Conservation (phyloP, 441 rosid species). For the Flueggea neowawraea region DNA sequence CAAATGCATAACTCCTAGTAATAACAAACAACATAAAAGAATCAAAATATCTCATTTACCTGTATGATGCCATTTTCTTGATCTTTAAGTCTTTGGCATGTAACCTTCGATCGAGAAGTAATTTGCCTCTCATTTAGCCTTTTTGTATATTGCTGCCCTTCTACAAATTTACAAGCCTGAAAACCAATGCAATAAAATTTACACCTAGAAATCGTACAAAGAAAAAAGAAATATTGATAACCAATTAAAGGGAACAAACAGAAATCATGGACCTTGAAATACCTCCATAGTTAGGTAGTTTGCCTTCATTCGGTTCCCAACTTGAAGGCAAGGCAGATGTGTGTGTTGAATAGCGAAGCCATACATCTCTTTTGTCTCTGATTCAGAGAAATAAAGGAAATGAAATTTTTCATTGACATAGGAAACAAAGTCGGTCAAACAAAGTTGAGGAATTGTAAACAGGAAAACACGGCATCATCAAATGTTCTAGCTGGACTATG, state of each 20-base stretch:
- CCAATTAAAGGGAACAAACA: neutral
- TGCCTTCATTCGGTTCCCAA: constrained; percentile 96
- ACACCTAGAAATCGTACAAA: neutral
- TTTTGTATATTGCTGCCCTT: constrained; percentile 92
- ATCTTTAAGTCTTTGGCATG: constrained; percentile 97
- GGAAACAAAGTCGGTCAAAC: too few relatives aligned
- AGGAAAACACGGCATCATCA: too few relatives aligned
- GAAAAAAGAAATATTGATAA: constrained; percentile 3
- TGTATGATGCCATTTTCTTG: constrained; percentile 77
- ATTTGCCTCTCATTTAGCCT: constrained; percentile 93
- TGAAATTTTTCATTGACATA: too few relatives aligned
- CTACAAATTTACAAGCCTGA: constrained; percentile 97
- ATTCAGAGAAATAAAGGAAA: too few relatives aligned
- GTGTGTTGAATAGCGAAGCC: constrained; percentile 89
- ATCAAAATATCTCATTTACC: constrained; percentile 27
- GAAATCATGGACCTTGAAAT: neutral
- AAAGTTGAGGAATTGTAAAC: too few relatives aligned
- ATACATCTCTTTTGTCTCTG: constrained; percentile 65
- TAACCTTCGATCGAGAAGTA: constrained; percentile 80
- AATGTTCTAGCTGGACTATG: too few relatives aligned
- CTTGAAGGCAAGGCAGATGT: constrained; percentile 97
- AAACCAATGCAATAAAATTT: constrained; percentile 12
- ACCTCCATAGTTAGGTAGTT: constrained; percentile 99
- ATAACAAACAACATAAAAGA: neutral
- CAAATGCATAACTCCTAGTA: too few relatives aligned